Evolutionary conservation across 2,329 filamentous ascomycete genomes (phyloP).

Genomic region (Davidsoniella neocaledoniae): DNA sequence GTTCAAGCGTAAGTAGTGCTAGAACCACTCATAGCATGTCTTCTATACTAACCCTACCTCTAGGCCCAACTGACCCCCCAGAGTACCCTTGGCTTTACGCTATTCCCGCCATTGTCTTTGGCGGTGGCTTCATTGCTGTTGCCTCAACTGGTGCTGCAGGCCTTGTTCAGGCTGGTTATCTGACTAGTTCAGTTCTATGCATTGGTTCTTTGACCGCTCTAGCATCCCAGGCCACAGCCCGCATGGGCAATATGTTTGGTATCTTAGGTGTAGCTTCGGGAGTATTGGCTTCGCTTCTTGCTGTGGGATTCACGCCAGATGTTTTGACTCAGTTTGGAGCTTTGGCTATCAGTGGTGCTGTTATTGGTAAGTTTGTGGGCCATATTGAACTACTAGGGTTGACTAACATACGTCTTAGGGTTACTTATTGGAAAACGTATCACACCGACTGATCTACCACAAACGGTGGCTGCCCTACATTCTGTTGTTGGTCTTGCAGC

Average conservation of each 20-base stretch:
- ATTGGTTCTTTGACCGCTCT: constrained; percentile 71
- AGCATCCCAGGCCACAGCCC: constrained; percentile 65
- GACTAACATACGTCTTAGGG: constrained; percentile 23
- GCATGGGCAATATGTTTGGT: constrained; percentile 71
- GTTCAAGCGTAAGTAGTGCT: constrained; percentile 47
- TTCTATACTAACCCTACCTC: not conserved
- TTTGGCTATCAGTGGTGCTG: constrained; percentile 53
- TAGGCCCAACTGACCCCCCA: constrained; percentile 62
- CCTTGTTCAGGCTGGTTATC: constrained; percentile 72
- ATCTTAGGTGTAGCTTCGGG: constrained; percentile 73
- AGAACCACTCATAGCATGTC: not conserved
- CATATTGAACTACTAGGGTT: constrained; percentile 5
- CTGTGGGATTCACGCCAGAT: constrained; percentile 64
- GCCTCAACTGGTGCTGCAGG: constrained; percentile 69
- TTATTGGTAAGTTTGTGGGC: constrained; percentile 30
- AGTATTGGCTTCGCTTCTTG: constrained; percentile 65
- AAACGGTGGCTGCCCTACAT: constrained; percentile 77
- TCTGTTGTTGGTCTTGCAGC: constrained; percentile 81
- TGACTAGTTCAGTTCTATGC: constrained; percentile 70
- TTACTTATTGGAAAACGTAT: constrained; percentile 71
- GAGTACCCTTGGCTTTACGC: constrained; percentile 83
- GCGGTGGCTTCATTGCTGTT: constrained; percentile 65
- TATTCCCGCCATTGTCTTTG: constrained; percentile 59
- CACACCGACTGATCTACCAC: constrained; percentile 72
- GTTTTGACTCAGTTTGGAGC: constrained; percentile 65